phyloP scores from a whole-genome alignment of 1,139 yeast species.

The Diutina rugosa region DNA sequence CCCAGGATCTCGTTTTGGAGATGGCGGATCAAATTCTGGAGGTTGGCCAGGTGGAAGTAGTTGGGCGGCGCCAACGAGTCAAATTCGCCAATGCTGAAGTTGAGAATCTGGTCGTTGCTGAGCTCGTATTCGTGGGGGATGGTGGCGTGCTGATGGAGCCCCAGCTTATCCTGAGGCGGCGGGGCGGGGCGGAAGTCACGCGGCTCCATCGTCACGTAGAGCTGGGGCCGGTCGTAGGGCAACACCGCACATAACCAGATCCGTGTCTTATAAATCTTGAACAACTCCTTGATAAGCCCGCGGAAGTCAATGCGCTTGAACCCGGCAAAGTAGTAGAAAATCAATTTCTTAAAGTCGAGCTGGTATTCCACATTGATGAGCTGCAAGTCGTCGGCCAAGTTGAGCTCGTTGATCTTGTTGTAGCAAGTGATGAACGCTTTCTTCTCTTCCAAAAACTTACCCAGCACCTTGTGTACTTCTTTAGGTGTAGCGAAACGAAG shows the following conservation, averaged over 20 bases:
- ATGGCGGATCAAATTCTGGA: conserved; percentile 22
- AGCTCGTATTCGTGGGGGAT: conserved; percentile 31
- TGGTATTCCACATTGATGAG: conserved; percentile 76
- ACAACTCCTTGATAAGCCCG: conserved; percentile 80
- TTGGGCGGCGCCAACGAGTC: conserved; percentile 21
- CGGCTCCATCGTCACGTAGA: conserved; percentile 4
- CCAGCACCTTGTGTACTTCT: conserved; percentile 30
- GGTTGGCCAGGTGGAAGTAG: conserved; percentile 31
- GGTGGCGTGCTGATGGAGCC: not conserved
- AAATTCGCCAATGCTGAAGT: conserved; percentile 27
- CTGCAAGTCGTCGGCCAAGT: conserved; percentile 17
- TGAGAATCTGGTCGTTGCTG: conserved; percentile 27
- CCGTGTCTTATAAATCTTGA: conserved; percentile 87
- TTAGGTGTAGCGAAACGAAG: conserved; percentile 36
- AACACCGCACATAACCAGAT: conserved; percentile 91
- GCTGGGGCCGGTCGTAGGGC: conserved; percentile 7
- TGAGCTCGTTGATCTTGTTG: conserved; percentile 31
- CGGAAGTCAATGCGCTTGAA: conserved; percentile 83
- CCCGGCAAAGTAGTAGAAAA: conserved; percentile 73
- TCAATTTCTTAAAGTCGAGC: conserved; percentile 86
- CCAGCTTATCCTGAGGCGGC: not conserved
- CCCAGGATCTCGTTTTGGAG: conserved; percentile 24
- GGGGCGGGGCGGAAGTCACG: not conserved
- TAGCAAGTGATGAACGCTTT: conserved; percentile 33
- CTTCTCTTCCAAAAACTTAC: conserved; percentile 33